Evolutionary conservation across 495 filamentous ascomycete species (phyloP), one percentile per base, ranked within the genome.

Genomic region (Aspergillus indologenus): DNA sequence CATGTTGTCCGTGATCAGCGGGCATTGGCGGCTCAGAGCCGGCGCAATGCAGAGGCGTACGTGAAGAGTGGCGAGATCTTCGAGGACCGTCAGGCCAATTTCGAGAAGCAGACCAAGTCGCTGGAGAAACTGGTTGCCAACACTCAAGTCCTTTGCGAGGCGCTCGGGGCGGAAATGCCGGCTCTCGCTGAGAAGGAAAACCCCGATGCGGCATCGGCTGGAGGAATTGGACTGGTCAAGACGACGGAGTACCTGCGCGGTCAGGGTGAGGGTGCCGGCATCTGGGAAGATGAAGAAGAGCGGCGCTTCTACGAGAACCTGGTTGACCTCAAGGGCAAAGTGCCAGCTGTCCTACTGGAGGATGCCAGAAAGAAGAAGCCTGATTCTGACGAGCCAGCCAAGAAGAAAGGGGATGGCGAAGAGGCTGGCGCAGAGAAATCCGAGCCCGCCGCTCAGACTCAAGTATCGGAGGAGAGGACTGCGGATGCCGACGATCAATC

Each of bases 271-370:
- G 93, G 93, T 8, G 83, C 91, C n/a, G 94, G 94, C 1, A 97
- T 98, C 64, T 99, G 94, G 94, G 95, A 98, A 76, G 94, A 99
- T 63, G 94, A 98, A 66, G 94, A 99, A 45, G 92, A 99, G 70
- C 83, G 95, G 55, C 88, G 94, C 34, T 99, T 98, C 71, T 98
- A 99, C 70, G 94, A 99, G 73, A 96, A 96, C 65, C 77, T 98
- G 5, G 87, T 94, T 18, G 94, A 99, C 70, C 80, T 99, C 14
- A 96, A 96, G 67, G 92, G 93, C 62, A 93, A 95, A 62, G 94
- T 99, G 20, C 94, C 94, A 9, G 89, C 87, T 14, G 92, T 98
- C 53, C 75, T 99, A 11, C 83, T 98, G 7, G 95, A 98, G 64
- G 93, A 98, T 67, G 86, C 85, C 51, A 98, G 96, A 75, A 96